Percentiles rank a stretch among this genome's conserved stretches.
Conservation (phyloP, 805 yeast species). For the Lipomyces yamanashiensis region DNA sequence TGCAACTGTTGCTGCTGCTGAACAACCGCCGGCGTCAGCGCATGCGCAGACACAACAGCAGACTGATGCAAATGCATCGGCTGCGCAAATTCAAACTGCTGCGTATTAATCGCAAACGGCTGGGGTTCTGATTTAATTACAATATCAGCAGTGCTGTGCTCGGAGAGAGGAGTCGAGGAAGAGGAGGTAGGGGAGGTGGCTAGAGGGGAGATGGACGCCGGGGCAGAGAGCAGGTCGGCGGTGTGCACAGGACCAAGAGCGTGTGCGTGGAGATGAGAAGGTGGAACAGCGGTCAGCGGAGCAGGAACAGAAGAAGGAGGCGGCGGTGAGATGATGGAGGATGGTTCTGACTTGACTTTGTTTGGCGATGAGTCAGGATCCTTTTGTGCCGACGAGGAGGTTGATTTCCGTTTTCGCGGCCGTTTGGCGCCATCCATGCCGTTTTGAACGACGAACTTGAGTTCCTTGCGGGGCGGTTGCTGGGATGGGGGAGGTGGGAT, state of each 20-base stretch:
- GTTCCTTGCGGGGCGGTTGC: constrained; percentile 17
- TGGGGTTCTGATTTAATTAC: constrained; percentile 1
- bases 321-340: neutral
- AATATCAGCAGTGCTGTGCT: neutral
- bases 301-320: neutral
- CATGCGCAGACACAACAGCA: neutral
- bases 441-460: constrained; percentile 33
- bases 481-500: too few species aligned
- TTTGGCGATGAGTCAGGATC: constrained; percentile 5
- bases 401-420: constrained; percentile 22
- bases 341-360: constrained; percentile 6
- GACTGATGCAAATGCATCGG: neutral
- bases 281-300: neutral
- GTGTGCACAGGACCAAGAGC: neutral
- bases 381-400: neutral
- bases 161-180: neutral
- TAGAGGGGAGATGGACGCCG: neutral
- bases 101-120: neutral
- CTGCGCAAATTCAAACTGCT: too few species aligned
- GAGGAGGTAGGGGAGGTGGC: neutral
- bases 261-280: neutral
- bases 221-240: constrained; percentile 1
- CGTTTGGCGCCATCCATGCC: constrained; percentile 25
- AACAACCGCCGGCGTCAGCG: neutral
- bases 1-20: constrained; percentile 2